Evolutionary conservation across 805 yeast genomes (phyloP).

Genomic region (Teunomyces gatunensis): DNA sequence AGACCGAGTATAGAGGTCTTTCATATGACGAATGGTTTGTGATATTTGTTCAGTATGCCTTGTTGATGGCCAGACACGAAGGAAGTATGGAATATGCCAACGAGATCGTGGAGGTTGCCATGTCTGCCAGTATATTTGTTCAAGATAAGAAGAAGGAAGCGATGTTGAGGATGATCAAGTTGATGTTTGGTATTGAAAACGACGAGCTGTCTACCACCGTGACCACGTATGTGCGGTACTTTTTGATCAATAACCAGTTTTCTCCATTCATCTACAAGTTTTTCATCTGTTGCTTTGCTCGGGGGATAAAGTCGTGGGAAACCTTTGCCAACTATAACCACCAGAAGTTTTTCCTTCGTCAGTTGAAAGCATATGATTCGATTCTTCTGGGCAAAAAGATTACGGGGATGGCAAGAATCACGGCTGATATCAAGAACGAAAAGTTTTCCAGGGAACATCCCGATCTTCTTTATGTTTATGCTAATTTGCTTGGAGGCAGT

Average conservation of each 20-base stretch:
- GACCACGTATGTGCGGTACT: slow-evolving; percentile 56
- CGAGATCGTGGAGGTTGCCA: slow-evolving; percentile 66
- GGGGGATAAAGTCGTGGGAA: slow-evolving; percentile 58
- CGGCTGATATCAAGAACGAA: slow-evolving; percentile 47
- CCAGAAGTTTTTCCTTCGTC: slow-evolving; percentile 87
- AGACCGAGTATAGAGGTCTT: slow-evolving; percentile 69
- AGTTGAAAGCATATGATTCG: slow-evolving; percentile 84
- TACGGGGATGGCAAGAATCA: slow-evolving; percentile 76
- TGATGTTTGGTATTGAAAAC: slow-evolving; percentile 52
- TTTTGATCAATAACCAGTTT: slow-evolving; percentile 72
- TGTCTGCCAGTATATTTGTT: slow-evolving; percentile 72
- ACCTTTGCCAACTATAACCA: slow-evolving; percentile 74
- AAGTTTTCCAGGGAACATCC: slow-evolving; percentile 48
- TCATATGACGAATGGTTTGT: slow-evolving; percentile 81
- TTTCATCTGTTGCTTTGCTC: slow-evolving; percentile 63
- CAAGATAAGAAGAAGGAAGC: slow-evolving; percentile 61
- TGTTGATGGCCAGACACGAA: slow-evolving; percentile 61
- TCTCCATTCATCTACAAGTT: slow-evolving; percentile 64
- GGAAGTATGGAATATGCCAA: slow-evolving; percentile 57
- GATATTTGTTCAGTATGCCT: slow-evolving; percentile 74
- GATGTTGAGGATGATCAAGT: slow-evolving; percentile 59
- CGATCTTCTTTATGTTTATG: slow-evolving; percentile 74
- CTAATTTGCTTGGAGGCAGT: slow-evolving; percentile 75
- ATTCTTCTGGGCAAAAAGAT: slow-evolving; percentile 50
- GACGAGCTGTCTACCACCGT: slow-evolving; percentile 52